Base-by-base conservation (phyloP, 1,284 basidiomycete genomes). In the Ganoderma meredithae region DNA sequence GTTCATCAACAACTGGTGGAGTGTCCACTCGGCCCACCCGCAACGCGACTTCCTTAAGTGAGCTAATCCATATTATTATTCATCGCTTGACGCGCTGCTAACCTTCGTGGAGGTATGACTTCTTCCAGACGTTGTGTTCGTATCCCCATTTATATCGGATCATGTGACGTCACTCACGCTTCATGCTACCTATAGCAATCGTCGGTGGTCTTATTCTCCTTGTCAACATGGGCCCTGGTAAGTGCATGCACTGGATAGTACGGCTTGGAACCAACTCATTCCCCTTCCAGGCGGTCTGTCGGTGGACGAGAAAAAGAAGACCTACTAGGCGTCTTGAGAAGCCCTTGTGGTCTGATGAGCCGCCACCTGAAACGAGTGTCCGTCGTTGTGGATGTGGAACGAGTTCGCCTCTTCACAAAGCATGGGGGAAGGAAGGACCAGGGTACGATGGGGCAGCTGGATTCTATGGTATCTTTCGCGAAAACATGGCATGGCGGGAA, bases 291-390 rank as follows among this genome's bases (percentile, higher is more conserved):
- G 97, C 69, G 97, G 97, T 72, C 86, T 99, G 73, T 99, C 97
- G 9, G 94, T 99, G 69, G 98, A 99, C 83, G 97, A 99, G 86
- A 98, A 99, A 88, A 99, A 99, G 88, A 99, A 98, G 89, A 96
- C 90, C 39, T 95, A 87, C 75, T 94, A 71, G 64, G 55, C 63
- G 64, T 71, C 60, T 71, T 49, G 19, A 19, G 39, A 59, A n/a
- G 17, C 33, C 55, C 9, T 13, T 43, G 39, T 39, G 47, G 60
- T 61, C 56, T 53, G 60, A 52, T 62, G 58, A 17, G 33, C 40
- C 3, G 56, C 60, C 63, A 27, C 39, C 40, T 25, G 49, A 39
- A 49, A 53, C 65, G 43, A 22, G 60, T 49, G 33, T 43, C 58
- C 41, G 47, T 43, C 60, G 19, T 9, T 39, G 36, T 39, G 36